Conservation (phyloP, 2,329 filamentous ascomycete genomes). For the Elsinoe fawcettii region DNA sequence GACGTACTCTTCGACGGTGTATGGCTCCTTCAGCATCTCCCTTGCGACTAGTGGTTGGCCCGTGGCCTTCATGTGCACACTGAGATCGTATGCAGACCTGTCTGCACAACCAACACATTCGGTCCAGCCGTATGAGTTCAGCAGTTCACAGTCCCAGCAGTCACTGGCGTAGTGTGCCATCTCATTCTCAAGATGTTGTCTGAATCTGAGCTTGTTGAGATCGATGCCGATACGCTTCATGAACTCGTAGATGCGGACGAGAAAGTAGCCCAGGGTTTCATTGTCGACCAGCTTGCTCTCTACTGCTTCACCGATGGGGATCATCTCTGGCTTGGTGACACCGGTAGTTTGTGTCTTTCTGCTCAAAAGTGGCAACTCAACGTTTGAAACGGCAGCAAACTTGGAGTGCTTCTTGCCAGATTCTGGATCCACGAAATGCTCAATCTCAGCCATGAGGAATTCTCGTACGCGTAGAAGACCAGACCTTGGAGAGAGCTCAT, state of each 20-base stretch:
- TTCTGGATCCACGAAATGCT: slow-evolving; percentile 94
- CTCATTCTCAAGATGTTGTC: slow-evolving; percentile 89
- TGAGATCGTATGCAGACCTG: slow-evolving; percentile 87
- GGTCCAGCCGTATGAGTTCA: slow-evolving; percentile 91
- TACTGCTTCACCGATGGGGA: slow-evolving; percentile 82
- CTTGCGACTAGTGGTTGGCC: slow-evolving; percentile 78
- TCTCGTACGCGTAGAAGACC: slow-evolving; percentile 91
- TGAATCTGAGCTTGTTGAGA: slow-evolving; percentile 80
- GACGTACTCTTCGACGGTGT: slow-evolving; percentile 77
- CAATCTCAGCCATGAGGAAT: slow-evolving; percentile 98
- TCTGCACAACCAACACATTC: slow-evolving; percentile 97
- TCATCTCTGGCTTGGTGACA: slow-evolving; percentile 64
- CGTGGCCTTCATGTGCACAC: slow-evolving; percentile 87
- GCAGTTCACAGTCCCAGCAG: slow-evolving; percentile 95
- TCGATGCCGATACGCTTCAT: slow-evolving; percentile 83
- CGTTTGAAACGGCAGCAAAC: slow-evolving; percentile 75
- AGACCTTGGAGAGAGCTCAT: slow-evolving; percentile 89
- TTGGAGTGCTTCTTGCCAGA: slow-evolving; percentile 89
- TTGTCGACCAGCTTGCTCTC: slow-evolving; percentile 80
- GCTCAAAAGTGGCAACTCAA: slow-evolving; percentile 77
- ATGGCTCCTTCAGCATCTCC: slow-evolving; percentile 69
- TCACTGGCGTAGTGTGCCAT: slow-evolving; percentile 93
- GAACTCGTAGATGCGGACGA: slow-evolving; percentile 89
- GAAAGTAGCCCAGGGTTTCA: slow-evolving; percentile 95
- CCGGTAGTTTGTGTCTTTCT: slow-evolving; percentile 79